A percentile compares a stretch with the other conserved stretches of the same genome.
Evolutionary conservation across 2,329 filamentous ascomycete species (phyloP).

Genomic region (Ascosphaera acerosa): DNA sequence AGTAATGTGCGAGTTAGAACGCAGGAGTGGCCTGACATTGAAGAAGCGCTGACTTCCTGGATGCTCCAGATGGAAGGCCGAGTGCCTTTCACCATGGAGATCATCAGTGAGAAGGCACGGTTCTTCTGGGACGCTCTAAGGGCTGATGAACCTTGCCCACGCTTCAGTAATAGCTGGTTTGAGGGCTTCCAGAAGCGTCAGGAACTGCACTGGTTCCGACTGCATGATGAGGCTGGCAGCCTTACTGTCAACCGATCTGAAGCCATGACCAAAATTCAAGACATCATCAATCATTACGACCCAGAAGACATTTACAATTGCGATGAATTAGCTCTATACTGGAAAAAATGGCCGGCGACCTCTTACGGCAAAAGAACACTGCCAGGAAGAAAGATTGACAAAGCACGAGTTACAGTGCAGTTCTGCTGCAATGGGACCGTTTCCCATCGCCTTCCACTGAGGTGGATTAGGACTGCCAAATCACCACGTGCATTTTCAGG

Average conservation of each 20-base stretch:
- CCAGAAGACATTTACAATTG: background rate
- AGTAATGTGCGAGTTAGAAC: too few species aligned
- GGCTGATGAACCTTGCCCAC: background rate
- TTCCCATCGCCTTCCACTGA: background rate
- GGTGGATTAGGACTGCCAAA: background rate
- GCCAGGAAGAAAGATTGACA: background rate
- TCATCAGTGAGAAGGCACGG: background rate
- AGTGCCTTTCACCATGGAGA: background rate
- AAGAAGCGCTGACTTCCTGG: background rate
- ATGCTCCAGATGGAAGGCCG: background rate
- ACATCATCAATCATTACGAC: background rate
- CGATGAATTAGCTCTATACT: constrained; percentile 1
- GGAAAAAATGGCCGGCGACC: background rate
- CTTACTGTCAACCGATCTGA: background rate
- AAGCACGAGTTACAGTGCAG: background rate
- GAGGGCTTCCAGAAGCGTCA: background rate
- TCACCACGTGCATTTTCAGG: background rate
- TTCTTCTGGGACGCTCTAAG: background rate
- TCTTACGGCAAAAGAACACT: background rate
- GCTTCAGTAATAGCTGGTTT: background rate
- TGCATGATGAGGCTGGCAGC: background rate
- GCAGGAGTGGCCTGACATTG: background rate
- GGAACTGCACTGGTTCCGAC: background rate
- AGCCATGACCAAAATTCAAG: background rate
- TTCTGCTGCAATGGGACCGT: background rate